Evolutionary conservation across 352 stramenopile species (phyloP).

Genomic region (Pythium biforme): DNA sequence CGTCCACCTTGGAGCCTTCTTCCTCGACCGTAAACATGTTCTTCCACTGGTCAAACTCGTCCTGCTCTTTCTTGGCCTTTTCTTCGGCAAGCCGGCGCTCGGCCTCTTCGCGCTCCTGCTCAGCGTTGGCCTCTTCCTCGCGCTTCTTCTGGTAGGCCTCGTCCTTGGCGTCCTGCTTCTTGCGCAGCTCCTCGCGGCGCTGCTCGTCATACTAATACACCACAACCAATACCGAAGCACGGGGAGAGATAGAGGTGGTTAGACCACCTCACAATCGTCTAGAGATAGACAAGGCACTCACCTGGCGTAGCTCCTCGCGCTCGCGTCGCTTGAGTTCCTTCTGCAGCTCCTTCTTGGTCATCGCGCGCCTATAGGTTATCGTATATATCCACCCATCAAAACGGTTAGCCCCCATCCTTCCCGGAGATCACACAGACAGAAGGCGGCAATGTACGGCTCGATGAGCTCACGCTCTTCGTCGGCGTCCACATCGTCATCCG

Average conservation of each 20-base stretch:
- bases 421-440: not conserved
- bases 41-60: conserved; percentile 81
- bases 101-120: conserved; percentile 47
- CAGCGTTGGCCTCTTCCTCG: conserved; percentile 47
- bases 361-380: conserved; percentile 25
- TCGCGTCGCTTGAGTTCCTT: conserved; percentile 80
- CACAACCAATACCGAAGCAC: not conserved
- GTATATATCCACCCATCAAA: too few relatives aligned
- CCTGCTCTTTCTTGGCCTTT: conserved; percentile 60
- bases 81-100: conserved; percentile 44
- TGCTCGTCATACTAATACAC: conserved; percentile 64
- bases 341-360: conserved; percentile 77
- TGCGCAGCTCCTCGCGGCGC: conserved; percentile 57
- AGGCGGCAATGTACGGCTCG: conserved; percentile 40
- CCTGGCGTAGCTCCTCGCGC: conserved; percentile 66
- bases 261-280: not conserved
- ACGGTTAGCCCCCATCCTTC: too few relatives aligned
- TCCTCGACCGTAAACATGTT: conserved; percentile 73
- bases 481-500: conserved; percentile 3
- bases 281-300: conserved; percentile 19
- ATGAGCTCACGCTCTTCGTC: conserved; percentile 20
- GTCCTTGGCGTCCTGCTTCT: conserved; percentile 54
- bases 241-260: too few relatives aligned
- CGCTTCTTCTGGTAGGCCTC: conserved; percentile 57
- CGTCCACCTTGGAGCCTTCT: conserved; percentile 45